Conservation (phyloP, 176 grass and related monocot genomes). For the Bonia amplexicaulis region DNA sequence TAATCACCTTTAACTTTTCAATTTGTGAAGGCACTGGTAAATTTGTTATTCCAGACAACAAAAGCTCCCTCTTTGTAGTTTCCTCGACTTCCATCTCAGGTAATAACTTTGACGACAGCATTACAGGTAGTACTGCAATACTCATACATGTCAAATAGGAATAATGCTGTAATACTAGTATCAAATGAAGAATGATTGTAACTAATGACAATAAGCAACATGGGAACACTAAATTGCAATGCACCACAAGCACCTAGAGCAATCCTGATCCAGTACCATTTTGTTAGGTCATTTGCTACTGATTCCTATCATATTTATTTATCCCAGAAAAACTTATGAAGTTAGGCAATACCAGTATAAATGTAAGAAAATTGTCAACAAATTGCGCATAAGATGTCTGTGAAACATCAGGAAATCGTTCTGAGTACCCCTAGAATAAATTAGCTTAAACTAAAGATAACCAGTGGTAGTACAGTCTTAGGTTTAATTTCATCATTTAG, state of each 20-base stretch:
- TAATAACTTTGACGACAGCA: slow-evolving; percentile 89
- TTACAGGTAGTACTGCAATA: slow-evolving; percentile 77
- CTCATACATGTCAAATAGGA: not conserved
- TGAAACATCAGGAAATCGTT: not conserved
- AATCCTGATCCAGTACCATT: too few relatives aligned
- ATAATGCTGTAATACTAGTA: not conserved
- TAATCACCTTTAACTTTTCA: slow-evolving; percentile 79
- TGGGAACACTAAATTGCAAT: not conserved
- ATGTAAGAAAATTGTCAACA: not conserved
- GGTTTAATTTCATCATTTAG: not conserved
- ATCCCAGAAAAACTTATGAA: not conserved
- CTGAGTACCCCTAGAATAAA: not conserved
- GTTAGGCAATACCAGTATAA: not conserved
- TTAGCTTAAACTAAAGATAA: not conserved
- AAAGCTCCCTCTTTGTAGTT: slow-evolving; percentile 69
- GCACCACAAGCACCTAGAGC: too few relatives aligned
- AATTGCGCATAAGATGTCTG: not conserved
- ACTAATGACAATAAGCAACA: not conserved
- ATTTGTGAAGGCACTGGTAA: slow-evolving; percentile 66
- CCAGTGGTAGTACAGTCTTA: not conserved
- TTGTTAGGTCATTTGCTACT: not conserved
- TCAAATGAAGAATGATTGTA: not conserved
- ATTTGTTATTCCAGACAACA: slow-evolving; percentile 70
- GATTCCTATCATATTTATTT: not conserved
- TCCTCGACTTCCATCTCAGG: slow-evolving; percentile 89